Conservation (phyloP, 805 yeast genomes). For the Lachancea lanzarotensis region DNA sequence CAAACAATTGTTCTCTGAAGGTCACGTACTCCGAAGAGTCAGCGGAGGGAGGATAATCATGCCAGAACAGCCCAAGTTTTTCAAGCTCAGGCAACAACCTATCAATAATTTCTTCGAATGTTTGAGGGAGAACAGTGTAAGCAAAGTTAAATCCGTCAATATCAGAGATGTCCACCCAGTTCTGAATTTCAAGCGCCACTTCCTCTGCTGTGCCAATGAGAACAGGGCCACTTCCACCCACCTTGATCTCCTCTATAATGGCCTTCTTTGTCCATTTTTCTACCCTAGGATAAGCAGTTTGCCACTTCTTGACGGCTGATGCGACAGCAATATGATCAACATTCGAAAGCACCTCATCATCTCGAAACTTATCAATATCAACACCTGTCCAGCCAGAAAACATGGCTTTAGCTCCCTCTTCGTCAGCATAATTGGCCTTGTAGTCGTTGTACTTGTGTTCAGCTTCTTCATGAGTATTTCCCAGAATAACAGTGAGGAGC, state of each 20-base stretch:
- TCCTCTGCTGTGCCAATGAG: conserved; percentile 34
- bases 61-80: conserved; percentile 31
- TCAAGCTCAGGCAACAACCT: conserved; percentile 33
- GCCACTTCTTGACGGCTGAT: conserved; percentile 33
- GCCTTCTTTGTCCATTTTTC: conserved; percentile 12
- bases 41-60: conserved; percentile 32
- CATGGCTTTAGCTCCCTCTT: conserved; percentile 38
- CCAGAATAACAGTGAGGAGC: conserved; percentile 33
- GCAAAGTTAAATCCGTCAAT: conserved; percentile 41
- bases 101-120: conserved; percentile 35
- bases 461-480: conserved; percentile 38
- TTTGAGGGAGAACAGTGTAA: conserved; percentile 34
- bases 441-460: conserved; percentile 26
- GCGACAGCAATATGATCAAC: conserved; percentile 33
- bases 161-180: conserved; percentile 35
- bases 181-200: conserved; percentile 37
- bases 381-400: conserved; percentile 40
- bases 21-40: conserved; percentile 19
- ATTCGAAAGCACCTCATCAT: conserved; percentile 30
- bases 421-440: conserved; percentile 29
- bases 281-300: conserved; percentile 26
- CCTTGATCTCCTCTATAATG: conserved; percentile 20
- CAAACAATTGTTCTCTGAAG: conserved; percentile 34
- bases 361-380: conserved; percentile 33
- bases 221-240: conserved; percentile 28